phyloP scores from a whole-genome alignment of 176 grass and related monocot genomes.

The Hordeum vulgare region MorexV3_pseudomolecules_assembly NC_058522.1:5608245-5608744 shows the following conservation, averaged over 20 bases:
- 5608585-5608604: not conserved
- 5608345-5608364: slow-evolving; percentile 48
- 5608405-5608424: slow-evolving; percentile 45
- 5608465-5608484: slow-evolving; percentile 38
- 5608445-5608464: slow-evolving; percentile 44
- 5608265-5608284: not conserved
- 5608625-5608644: not conserved
- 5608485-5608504: slow-evolving; percentile 48
- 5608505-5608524: slow-evolving; percentile 21
- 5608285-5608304: not conserved
- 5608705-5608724: not conserved
- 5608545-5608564: not conserved
- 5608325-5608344: slow-evolving; percentile 38
- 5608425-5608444: slow-evolving; percentile 39
- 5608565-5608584: not conserved
- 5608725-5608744: not conserved
- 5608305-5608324: not conserved
- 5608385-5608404: slow-evolving; percentile 51
- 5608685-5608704: not conserved
- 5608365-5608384: slow-evolving; percentile 71
- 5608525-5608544: slow-evolving; percentile 2
- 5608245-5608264: not conserved
- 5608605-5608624: not conserved
- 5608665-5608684: not conserved
- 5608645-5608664: slow-evolving; percentile 1